Evolutionary conservation across 495 filamentous ascomycete genomes (phyloP), one percentile per base, ranked within the genome.

Genomic region (Platismatia glauca): DNA sequence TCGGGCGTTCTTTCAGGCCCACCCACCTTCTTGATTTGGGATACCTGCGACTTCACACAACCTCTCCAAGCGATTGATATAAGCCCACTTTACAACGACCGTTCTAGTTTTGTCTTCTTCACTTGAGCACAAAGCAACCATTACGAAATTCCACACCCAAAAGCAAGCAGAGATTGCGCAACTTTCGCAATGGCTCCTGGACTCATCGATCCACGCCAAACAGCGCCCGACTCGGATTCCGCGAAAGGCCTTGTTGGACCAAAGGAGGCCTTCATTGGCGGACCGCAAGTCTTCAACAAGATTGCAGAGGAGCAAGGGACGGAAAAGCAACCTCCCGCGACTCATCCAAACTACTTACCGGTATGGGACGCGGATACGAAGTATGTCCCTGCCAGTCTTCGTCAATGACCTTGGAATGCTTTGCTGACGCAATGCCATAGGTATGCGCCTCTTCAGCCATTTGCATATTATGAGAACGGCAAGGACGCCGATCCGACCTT

Each of bases 401-500:
- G 18, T 15, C 27, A 15, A 6, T 52, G 48, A 4, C 18, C 11
- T 52, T 12, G 48, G 48, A 1, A 18, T 13, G 13, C 7, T 24
- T 18, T 16, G 31, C 27, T 31, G 27, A 52, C 48, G 24, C 18
- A 16, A 5, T 12, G 48, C 18, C 48, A 16, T 18, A 52, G 48
- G 31, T 90, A 86, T 69, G 75, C 79, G 1, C 81, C 87, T 5
- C 80, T 92, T 11, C 70, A 86, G 71, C 82, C 82, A 0, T 92
- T 90, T 68, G 76, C 78, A 55, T 88, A 92, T 71, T 72, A 78
- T 58, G 89, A 95, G 53, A 88, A 86, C 68, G 89, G 89, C 59
- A 81, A 82, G 58, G 80, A 86, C 62, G 89, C 90, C 38, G 87
- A 93, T 71, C 74, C 80, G 15, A 74, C 77, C 12, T 88, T 82